Evolutionary conservation across 2,329 filamentous ascomycete genomes (phyloP).

Genomic region (Talaromyces funiculosus): DNA sequence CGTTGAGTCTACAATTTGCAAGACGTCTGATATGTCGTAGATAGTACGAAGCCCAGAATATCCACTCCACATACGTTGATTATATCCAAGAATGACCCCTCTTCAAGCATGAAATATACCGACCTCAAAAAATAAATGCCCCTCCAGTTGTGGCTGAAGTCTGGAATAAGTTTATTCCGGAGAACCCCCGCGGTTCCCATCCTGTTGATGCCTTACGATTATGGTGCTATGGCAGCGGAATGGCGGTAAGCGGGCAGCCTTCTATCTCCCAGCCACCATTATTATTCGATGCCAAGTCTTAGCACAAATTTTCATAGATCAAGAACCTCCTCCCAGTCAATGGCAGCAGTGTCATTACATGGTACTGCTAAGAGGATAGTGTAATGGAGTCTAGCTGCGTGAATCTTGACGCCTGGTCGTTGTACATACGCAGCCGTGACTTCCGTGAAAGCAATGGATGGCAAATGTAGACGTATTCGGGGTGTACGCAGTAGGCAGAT

Average conservation of each 20-base stretch:
- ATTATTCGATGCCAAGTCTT: not conserved
- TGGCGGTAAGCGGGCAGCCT: constrained; percentile 7
- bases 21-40: not conserved
- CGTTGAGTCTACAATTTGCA: not conserved
- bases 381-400: not conserved
- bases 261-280: not conserved
- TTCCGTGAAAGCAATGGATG: not conserved
- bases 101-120: not conserved
- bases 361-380: not conserved
- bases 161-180: constrained; percentile 4
- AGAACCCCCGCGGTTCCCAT: constrained; percentile 14
- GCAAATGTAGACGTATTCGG: not conserved
- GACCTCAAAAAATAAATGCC: not conserved
- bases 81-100: not conserved
- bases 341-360: not conserved
- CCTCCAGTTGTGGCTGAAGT: constrained; percentile 11
- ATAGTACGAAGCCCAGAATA: no score
- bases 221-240: constrained; percentile 21
- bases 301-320: not conserved
- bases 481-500: not conserved
- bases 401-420: not conserved
- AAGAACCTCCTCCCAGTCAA: not conserved
- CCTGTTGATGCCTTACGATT: constrained; percentile 14
- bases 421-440: not conserved
- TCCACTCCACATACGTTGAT: no score